A percentile compares a stretch with the other conserved stretches of the same genome.
These are phyloP conservation scores for Cyberlindnera sargentensis DNA, from an alignment of 805 yeast species.

Conservation along the genomic window DNA sequence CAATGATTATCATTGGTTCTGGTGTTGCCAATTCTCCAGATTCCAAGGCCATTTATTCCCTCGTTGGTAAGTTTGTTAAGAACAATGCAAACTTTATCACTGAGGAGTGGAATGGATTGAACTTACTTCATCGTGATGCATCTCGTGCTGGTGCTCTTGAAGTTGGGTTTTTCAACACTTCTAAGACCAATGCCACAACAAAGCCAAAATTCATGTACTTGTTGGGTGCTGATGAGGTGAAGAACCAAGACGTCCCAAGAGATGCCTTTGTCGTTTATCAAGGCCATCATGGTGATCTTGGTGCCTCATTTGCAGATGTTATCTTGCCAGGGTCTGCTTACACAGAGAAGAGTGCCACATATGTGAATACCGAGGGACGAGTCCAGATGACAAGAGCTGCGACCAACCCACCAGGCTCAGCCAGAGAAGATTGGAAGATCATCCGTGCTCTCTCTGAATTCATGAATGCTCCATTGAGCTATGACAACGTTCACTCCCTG, in stretches of 20 bases:
- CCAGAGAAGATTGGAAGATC: conserved; percentile 90
- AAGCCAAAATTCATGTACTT: conserved; percentile 71
- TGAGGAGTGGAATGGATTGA: conserved; percentile 76
- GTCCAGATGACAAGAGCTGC: conserved; percentile 83
- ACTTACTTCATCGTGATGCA: conserved; percentile 77
- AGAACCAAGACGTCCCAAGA: conserved; percentile 61
- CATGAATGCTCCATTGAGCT: conserved; percentile 62
- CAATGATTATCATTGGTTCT: conserved; percentile 76
- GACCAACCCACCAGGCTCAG: conserved; percentile 79
- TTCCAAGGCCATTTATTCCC: conserved; percentile 50
- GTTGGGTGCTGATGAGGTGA: conserved; percentile 78
- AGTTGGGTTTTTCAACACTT: conserved; percentile 56
- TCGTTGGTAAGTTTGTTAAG: conserved; percentile 53
- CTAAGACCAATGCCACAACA: conserved; percentile 33
- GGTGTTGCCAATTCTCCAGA: conserved; percentile 67
- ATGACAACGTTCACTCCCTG: conserved; percentile 62
- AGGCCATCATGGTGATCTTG: conserved; percentile 88
- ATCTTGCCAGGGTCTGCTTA: conserved; percentile 83
- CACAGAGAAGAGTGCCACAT: conserved; percentile 81
- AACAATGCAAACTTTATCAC: conserved; percentile 49
- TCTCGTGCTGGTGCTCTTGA: conserved; percentile 85
- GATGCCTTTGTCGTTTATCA: conserved; percentile 86
- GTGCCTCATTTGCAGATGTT: conserved; percentile 85
- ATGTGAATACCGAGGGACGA: conserved; percentile 87
- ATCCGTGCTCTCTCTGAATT: conserved; percentile 78